Evolutionary conservation across 2,329 filamentous ascomycete genomes (phyloP).

Genomic region (Penicillium sclerotigenum): DNA sequence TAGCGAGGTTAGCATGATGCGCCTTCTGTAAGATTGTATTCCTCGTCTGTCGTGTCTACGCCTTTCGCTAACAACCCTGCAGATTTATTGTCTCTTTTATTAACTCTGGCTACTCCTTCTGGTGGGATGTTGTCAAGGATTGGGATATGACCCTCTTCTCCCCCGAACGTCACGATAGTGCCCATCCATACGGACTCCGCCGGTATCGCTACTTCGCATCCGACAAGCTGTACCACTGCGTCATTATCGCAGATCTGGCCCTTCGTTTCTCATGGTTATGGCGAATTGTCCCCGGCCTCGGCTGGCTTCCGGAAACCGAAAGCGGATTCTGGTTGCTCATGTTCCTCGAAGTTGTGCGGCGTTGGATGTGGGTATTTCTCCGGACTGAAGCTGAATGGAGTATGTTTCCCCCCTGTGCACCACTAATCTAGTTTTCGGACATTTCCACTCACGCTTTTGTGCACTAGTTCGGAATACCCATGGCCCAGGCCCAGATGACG

Average conservation of each 20-base stretch:
- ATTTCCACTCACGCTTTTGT: slow-evolving; percentile 16
- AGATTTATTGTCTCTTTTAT: slow-evolving; percentile 73
- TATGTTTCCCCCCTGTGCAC: slow-evolving; percentile 38
- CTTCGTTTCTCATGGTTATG: slow-evolving; percentile 88
- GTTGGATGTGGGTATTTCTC: slow-evolving; percentile 98
- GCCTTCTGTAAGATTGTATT: slow-evolving; percentile 48
- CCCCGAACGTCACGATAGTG: slow-evolving; percentile 55
- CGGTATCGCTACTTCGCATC: slow-evolving; percentile 69
- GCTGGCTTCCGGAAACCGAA: slow-evolving; percentile 82
- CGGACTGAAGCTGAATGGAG: slow-evolving; percentile 92
- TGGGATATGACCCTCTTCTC: slow-evolving; percentile 90
- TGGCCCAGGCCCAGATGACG: slow-evolving; percentile 62
- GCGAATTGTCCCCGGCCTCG: slow-evolving; percentile 77
- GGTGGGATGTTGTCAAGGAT: slow-evolving; percentile 95
- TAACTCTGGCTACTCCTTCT: slow-evolving; percentile 94
- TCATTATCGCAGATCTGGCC: slow-evolving; percentile 72
- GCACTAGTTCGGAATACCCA: slow-evolving; percentile 51
- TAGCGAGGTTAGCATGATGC: slow-evolving; percentile 55
- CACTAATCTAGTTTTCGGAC: background rate
- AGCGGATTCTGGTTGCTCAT: slow-evolving; percentile 85
- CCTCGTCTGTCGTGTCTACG: background rate
- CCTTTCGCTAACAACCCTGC: background rate
- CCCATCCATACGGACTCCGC: slow-evolving; percentile 75
- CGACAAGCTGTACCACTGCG: slow-evolving; percentile 74
- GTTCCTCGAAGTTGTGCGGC: slow-evolving; percentile 76